Conservation (phyloP, 305 asterid species). For the Fraxinus sp. region DNA sequence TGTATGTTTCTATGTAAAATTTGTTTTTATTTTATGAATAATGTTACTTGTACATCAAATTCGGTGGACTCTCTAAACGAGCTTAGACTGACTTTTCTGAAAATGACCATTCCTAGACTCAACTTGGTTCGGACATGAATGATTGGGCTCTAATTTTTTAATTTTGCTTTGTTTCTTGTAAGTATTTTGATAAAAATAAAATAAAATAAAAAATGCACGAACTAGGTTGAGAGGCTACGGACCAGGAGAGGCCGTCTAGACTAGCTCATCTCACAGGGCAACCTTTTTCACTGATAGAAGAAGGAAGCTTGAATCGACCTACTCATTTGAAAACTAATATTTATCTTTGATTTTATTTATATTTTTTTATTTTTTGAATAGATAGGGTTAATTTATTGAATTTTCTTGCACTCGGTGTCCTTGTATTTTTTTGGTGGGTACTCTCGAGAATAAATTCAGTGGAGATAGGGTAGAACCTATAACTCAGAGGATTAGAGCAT, state of each 20-base stretch:
- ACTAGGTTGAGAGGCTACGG: background rate
- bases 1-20: background rate
- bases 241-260: background rate
- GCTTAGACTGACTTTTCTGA: background rate
- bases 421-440: background rate
- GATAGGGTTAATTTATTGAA: background rate
- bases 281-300: background rate
- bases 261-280: background rate
- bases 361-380: too few relatives aligned
- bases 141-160: background rate
- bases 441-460: background rate
- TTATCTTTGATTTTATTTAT: background rate
- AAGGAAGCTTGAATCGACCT: background rate
- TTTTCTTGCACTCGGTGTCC: background rate
- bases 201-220: background rate
- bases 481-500: too few relatives aligned
- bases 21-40: background rate
- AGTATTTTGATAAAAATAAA: background rate
- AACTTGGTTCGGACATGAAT: background rate
- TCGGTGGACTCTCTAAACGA: background rate
- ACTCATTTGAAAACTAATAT: background rate
- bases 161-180: too few relatives aligned
- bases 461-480: background rate
- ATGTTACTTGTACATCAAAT: background rate
- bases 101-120: background rate